Evolutionary conservation across 106 monocot genomes (phyloP).

Genomic region (Amphibolis antarctica): DNA sequence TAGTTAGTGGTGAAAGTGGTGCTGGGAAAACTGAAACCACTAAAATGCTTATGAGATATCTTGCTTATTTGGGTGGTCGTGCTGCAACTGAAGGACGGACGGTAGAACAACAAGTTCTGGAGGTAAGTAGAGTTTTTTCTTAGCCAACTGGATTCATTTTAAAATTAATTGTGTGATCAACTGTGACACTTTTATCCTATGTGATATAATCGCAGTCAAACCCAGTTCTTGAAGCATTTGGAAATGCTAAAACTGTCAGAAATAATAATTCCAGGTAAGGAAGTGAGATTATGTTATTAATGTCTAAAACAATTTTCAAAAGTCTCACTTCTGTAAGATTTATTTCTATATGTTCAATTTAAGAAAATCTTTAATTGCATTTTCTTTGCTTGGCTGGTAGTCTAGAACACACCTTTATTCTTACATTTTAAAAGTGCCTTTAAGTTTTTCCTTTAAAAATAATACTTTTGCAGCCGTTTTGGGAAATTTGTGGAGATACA

Average conservation of each 20-base stretch:
- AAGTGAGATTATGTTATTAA: neutral
- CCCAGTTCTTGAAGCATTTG: conserved; percentile 99
- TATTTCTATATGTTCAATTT: neutral
- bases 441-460: neutral
- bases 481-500: conserved; percentile 88
- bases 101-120: conserved; percentile 79
- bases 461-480: conserved; percentile 44
- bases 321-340: neutral
- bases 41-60: conserved; percentile 84
- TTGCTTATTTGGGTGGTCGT: conserved; percentile 67
- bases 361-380: neutral
- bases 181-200: neutral
- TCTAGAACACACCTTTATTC: neutral
- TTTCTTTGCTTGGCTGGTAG: neutral
- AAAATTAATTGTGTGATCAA: neutral
- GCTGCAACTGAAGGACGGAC: conserved; percentile 61
- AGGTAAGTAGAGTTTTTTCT: conserved; percentile 34
- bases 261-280: conserved; percentile 96
- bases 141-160: neutral
- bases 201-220: conserved; percentile 58
- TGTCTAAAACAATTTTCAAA: too few species aligned
- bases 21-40: conserved; percentile 85
- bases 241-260: conserved; percentile 99
- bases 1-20: conserved; percentile 90
- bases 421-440: neutral